Conservation (phyloP, 345 rosid genomes). For the Salix exigua region DNA sequence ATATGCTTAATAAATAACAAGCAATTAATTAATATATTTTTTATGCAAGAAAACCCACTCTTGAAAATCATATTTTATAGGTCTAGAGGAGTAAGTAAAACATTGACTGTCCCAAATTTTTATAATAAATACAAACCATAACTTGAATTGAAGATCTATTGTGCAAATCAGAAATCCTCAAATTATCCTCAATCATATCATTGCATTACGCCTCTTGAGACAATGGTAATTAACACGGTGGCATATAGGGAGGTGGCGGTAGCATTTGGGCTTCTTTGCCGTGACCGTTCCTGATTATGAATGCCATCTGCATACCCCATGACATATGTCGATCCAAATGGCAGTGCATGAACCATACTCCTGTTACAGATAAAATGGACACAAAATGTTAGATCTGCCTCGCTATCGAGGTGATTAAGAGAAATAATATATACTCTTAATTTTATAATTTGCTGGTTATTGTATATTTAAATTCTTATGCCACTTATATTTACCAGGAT, state of each 20-base stretch:
- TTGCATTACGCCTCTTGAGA: too few relatives aligned
- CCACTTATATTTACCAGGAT: neutral
- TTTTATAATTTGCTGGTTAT: neutral
- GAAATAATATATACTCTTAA: neutral
- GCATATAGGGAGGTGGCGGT: constrained; percentile 57
- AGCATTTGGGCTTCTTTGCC: constrained; percentile 30
- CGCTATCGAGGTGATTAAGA: neutral
- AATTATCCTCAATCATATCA: too few relatives aligned
- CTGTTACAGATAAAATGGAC: constrained; percentile 14
- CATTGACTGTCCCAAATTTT: fast-evolving
- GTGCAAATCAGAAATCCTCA: too few relatives aligned
- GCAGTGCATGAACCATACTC: constrained; percentile 75
- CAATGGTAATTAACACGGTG: constrained; percentile 26
- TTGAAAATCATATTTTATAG: too few relatives aligned
- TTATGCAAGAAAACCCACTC: too few relatives aligned
- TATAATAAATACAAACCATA: fast-evolving
- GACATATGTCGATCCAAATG: constrained; percentile 55
- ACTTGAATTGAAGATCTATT: fast-evolving
- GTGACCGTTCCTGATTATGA: constrained; percentile 44
- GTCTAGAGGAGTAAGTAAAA: too few relatives aligned
- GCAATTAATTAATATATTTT: too few relatives aligned
- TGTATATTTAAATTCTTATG: too few relatives aligned
- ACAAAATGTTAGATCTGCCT: neutral
- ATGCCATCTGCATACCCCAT: constrained; percentile 64
- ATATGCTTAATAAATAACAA: too few relatives aligned